phyloP scores from a whole-genome alignment of 805 yeast genomes.

The Saturnispora besseyi region DNA sequence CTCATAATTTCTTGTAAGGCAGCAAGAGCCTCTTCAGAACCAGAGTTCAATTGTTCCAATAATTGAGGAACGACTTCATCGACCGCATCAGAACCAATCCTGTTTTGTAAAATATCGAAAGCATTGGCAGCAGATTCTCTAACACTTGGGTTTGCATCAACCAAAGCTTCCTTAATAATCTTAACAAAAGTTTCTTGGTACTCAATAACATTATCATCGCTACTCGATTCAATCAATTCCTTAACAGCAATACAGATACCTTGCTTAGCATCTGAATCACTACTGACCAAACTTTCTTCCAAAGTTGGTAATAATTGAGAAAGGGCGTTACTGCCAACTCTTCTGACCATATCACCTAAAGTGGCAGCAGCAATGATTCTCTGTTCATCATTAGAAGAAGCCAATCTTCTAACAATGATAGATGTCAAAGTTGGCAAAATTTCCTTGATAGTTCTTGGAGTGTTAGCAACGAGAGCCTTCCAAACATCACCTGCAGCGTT shows the following conservation, averaged over 20 bases:
- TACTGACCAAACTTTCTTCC: constrained; percentile 47
- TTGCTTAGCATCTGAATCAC: constrained; percentile 82
- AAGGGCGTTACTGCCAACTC: constrained; percentile 86
- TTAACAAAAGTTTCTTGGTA: constrained; percentile 62
- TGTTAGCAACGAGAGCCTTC: constrained; percentile 93
- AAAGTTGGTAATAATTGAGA: constrained; percentile 79
- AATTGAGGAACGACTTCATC: constrained; percentile 85
- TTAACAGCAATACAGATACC: constrained; percentile 93
- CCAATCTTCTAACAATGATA: constrained; percentile 72
- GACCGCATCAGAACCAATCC: constrained; percentile 75
- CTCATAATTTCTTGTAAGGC: constrained; percentile 92
- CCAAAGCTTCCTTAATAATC: constrained; percentile 70
- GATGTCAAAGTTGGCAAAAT: constrained; percentile 76
- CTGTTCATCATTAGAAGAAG: constrained; percentile 69
- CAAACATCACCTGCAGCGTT: constrained; percentile 88
- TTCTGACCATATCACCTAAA: constrained; percentile 85
- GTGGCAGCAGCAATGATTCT: constrained; percentile 88
- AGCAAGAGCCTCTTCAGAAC: constrained; percentile 66
- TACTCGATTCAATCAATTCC: constrained; percentile 74
- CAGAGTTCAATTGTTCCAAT: constrained; percentile 52
- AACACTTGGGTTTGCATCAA: constrained; percentile 64
- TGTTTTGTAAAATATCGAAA: constrained; percentile 77
- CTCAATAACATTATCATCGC: constrained; percentile 47
- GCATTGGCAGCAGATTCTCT: constrained; percentile 89
- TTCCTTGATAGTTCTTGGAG: constrained; percentile 90